Evolutionary conservation across 768 basidiomycete genomes (phyloP).

Genomic region (Mycena pura): DNA sequence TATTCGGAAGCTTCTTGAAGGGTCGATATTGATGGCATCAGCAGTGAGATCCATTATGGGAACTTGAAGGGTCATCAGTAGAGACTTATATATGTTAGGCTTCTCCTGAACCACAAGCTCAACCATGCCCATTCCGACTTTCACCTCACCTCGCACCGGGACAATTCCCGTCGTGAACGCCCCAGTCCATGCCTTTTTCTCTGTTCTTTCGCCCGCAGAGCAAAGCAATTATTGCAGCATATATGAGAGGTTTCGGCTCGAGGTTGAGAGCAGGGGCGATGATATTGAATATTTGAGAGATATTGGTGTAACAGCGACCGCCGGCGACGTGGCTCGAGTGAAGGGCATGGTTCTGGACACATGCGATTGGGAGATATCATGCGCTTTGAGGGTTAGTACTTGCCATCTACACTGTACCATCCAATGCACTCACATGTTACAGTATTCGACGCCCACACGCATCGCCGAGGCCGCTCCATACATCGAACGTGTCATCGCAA

Average conservation of each 20-base stretch:
- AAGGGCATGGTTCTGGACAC: slow-evolving; percentile 1
- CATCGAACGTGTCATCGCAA: not conserved
- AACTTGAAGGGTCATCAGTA: too few relatives aligned
- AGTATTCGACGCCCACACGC: slow-evolving; percentile 19
- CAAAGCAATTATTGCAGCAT: not conserved
- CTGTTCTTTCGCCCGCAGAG: not conserved
- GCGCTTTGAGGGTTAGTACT: not conserved
- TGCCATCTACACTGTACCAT: not conserved
- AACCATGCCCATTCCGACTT: slow-evolving; percentile 3
- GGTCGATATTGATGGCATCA: too few relatives aligned
- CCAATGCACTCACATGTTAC: not conserved
- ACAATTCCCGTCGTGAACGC: not conserved
- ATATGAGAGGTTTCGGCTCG: not conserved
- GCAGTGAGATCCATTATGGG: too few relatives aligned
- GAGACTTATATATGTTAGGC: too few relatives aligned
- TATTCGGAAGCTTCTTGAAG: too few relatives aligned
- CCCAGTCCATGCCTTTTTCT: not conserved
- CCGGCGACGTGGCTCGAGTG: not conserved
- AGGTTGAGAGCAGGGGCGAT: not conserved
- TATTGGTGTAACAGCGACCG: not conserved
- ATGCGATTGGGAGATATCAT: slow-evolving; percentile 5
- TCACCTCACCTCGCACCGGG: not conserved
- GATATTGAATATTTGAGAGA: not conserved
- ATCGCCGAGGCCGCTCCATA: slow-evolving; percentile 16
- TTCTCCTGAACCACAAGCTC: too few relatives aligned